Conservation (phyloP, 2,329 filamentous ascomycete genomes). For the Clarireedia homoeocarpa region DNA sequence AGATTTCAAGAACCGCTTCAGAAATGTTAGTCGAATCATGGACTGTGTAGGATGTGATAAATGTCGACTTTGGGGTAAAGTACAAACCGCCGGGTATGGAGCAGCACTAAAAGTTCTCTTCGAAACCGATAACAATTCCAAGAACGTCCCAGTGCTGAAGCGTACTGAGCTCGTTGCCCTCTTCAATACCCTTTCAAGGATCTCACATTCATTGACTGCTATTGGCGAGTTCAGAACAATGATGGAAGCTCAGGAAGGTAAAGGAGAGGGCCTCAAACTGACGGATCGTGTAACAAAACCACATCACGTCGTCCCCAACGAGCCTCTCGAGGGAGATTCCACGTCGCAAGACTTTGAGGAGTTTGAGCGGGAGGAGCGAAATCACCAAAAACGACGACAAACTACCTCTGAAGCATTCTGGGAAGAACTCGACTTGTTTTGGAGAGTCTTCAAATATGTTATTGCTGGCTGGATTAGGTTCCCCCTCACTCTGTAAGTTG, state of each 20-base stretch:
- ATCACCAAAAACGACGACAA: slow-evolving; percentile 23
- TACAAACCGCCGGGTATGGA: slow-evolving; percentile 91
- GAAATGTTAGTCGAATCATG: slow-evolving; percentile 95
- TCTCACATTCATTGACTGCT: slow-evolving; percentile 72
- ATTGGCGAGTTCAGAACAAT: slow-evolving; percentile 62
- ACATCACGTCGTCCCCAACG: slow-evolving; percentile 32
- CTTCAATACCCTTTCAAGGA: slow-evolving; percentile 85
- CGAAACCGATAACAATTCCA: slow-evolving; percentile 64
- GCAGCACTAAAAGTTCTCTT: slow-evolving; percentile 94
- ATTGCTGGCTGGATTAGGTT: slow-evolving; percentile 61
- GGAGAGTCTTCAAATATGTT: slow-evolving; percentile 56
- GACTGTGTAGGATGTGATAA: slow-evolving; percentile 99
- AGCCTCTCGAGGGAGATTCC: slow-evolving; percentile 26
- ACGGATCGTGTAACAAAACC: slow-evolving; percentile 32
- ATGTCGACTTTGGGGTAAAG: slow-evolving; percentile 94
- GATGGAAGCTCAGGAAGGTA: slow-evolving; percentile 34
- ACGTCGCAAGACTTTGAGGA: slow-evolving; percentile 37
- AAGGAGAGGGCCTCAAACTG: slow-evolving; percentile 21
- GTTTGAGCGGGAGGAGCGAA: slow-evolving; percentile 22
- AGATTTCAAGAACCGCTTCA: slow-evolving; percentile 94
- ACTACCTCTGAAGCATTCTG: slow-evolving; percentile 50
- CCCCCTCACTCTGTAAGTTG: slow-evolving; percentile 60
- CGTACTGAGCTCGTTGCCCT: slow-evolving; percentile 90
- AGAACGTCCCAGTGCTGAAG: slow-evolving; percentile 62
- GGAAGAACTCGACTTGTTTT: slow-evolving; percentile 57